phyloP scores from a whole-genome alignment of 1,284 basidiomycete species.

The Pseudozyma thailandica region DNA sequence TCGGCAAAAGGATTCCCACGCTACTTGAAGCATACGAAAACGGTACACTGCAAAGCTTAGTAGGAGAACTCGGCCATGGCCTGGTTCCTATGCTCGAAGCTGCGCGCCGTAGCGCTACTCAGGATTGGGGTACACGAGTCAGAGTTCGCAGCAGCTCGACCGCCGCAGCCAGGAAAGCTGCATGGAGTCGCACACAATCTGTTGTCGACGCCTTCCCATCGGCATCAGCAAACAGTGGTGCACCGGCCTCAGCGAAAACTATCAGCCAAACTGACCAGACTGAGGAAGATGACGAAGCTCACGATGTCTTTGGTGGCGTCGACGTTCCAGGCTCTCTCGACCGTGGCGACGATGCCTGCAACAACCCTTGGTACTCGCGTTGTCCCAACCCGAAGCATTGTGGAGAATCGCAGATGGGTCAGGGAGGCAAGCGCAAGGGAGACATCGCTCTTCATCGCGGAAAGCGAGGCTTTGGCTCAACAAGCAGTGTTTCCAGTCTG shows the following conservation, averaged over 20 bases:
- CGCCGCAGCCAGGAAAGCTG: slow-evolving; percentile 6
- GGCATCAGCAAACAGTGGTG: neutral
- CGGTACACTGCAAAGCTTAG: slow-evolving; percentile 51
- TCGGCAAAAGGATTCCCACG: slow-evolving; percentile 40
- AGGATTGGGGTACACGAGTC: slow-evolving; percentile 54
- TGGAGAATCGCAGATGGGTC: slow-evolving; percentile 15
- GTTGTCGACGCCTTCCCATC: slow-evolving; percentile 14
- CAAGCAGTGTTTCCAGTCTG: slow-evolving; percentile 40
- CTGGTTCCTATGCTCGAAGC: slow-evolving; percentile 54
- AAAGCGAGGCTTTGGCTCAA: slow-evolving; percentile 37
- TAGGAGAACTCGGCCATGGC: slow-evolving; percentile 44
- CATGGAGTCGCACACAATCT: slow-evolving; percentile 17
- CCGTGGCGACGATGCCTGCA: slow-evolving; percentile 52
- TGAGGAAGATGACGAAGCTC: slow-evolving; percentile 20
- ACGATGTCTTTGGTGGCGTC: slow-evolving; percentile 40
- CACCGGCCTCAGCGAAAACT: no score
- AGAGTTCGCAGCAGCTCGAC: slow-evolving; percentile 26
- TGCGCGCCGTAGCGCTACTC: slow-evolving; percentile 56
- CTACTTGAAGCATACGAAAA: slow-evolving; percentile 62
- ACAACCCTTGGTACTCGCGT: slow-evolving; percentile 57
- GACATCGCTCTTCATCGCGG: slow-evolving; percentile 31
- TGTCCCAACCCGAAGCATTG: slow-evolving; percentile 58
- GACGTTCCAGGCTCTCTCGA: slow-evolving; percentile 50
- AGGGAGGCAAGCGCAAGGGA: slow-evolving; percentile 11
- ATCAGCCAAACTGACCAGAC: no score